Conservation (phyloP, 805 yeast genomes). For the Saccharomycopsis sp. region DNA sequence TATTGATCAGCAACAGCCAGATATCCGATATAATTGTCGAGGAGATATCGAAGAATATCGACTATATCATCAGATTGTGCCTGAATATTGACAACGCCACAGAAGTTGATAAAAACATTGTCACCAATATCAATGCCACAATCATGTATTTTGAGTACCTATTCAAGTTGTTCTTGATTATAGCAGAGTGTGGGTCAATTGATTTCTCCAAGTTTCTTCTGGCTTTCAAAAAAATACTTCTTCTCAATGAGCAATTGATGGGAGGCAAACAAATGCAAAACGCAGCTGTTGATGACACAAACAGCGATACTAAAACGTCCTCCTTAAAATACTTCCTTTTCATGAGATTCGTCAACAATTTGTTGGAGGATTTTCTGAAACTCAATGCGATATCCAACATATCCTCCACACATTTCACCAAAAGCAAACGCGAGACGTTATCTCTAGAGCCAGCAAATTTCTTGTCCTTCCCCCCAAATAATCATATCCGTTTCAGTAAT, state of each 20-base stretch:
- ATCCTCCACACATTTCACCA: constrained; percentile 11
- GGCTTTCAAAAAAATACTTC: constrained; percentile 9
- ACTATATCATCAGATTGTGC: not conserved
- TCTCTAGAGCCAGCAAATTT: constrained; percentile 12
- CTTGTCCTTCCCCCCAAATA: constrained; percentile 6
- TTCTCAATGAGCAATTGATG: constrained; percentile 9
- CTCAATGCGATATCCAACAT: constrained; percentile 7
- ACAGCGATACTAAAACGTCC: not conserved
- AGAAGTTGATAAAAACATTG: not conserved
- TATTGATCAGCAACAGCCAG: constrained; percentile 8
- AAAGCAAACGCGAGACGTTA: not conserved
- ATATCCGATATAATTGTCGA: constrained; percentile 8
- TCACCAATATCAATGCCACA: not conserved
- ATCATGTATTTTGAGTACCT: constrained; percentile 9
- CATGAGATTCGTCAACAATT: constrained; percentile 3
- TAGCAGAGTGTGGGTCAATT: constrained; percentile 15
- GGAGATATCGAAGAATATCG: not conserved
- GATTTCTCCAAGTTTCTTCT: constrained; percentile 5
- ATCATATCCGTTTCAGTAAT: constrained; percentile 9
- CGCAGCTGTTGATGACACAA: no score
- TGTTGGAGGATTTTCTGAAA: constrained; percentile 6
- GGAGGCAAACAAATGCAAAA: not conserved
- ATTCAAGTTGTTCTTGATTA: constrained; percentile 9
- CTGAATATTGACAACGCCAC: not conserved
- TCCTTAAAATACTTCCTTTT: not conserved